Evolutionary conservation across 139 green algal genomes (phyloP).

Genomic region (Picochlorum costavermella): DNA sequence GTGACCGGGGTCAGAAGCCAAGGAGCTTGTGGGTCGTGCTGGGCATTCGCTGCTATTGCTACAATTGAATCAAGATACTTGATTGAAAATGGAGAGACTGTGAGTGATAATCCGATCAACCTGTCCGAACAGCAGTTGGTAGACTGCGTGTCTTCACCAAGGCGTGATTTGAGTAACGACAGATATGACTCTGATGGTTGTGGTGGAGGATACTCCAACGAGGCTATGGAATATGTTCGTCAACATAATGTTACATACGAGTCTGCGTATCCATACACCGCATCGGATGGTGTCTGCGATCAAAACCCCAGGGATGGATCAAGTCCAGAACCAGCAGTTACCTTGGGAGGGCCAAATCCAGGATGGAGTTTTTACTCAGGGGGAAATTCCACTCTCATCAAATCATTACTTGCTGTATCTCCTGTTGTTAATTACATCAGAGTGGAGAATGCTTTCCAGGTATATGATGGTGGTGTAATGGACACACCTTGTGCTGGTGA

Average conservation of each 20-base stretch:
- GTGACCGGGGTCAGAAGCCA: background rate
- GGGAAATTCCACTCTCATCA: background rate
- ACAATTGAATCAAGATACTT: slow-evolving; percentile 18
- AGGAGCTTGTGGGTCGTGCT: slow-evolving; percentile 18
- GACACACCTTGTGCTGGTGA: background rate
- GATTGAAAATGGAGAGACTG: slow-evolving; percentile 9
- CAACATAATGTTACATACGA: slow-evolving; percentile 1
- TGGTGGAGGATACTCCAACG: background rate
- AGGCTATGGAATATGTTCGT: slow-evolving; percentile 5
- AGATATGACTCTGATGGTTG: background rate
- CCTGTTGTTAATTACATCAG: slow-evolving; percentile 1
- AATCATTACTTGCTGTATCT: background rate
- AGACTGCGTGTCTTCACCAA: slow-evolving; percentile 4
- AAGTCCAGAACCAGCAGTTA: background rate
- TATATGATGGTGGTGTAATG: background rate
- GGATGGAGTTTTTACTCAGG: background rate
- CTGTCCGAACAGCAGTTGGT: slow-evolving; percentile 18
- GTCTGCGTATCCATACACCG: background rate
- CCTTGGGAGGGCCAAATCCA: background rate
- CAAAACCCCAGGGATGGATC: background rate
- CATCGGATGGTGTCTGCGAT: background rate
- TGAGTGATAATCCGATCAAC: background rate
- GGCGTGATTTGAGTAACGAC: background rate
- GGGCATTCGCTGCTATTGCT: slow-evolving; percentile 15
- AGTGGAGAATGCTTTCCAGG: background rate